Base-by-base conservation (phyloP, 2,329 filamentous ascomycete species). In the Hirsutella minnesotensis region DNA sequence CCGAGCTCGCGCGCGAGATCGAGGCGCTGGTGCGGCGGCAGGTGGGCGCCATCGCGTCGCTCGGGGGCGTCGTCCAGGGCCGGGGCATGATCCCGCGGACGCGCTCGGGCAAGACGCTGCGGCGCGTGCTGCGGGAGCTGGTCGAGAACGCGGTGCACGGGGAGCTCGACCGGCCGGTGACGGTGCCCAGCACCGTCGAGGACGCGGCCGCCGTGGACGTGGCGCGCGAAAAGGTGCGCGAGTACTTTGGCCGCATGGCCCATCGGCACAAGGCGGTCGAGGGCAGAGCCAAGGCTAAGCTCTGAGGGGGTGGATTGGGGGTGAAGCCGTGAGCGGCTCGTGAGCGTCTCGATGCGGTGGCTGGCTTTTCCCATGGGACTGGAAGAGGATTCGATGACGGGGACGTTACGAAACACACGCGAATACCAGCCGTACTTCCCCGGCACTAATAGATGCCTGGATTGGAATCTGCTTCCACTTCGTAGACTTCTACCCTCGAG, bases 71-170 rank as follows among this genome's bases (percentile, higher is more conserved):
- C 55, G 83, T 95, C 41, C 84, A 87, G 49, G 86, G 86, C 33
- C 79, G 79, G 50, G 81, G 81, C 15, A 89, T 94, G 73, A 95
- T 95, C 41, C 89, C 90, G 5, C 89, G 89, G 68, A 95, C 90
- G 15, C 67, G 89, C 22, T 87, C 82, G n/a, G 90, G 90, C 22
- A 96, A 95, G 73, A 95, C 87, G 4, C 62, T 95, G 46, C 72
- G 89, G 3, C 70, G 89, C 20, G 86, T 94, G 27, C 64, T 95
- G 58, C 72, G 86, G 27, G 86, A 94, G 64, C 65, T 95, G 50
- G 65, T 94, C 15, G 89, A 95, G 66, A 86, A 94, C 56, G 87
- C 78, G 0, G 78, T 81, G 5, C 73, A 81, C 46, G 85, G 77
- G 1, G 77, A 89, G 21, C 83, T 83, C 52, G 80, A 82, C 15